phyloP scores from a whole-genome alignment of 164 flowering plant genomes.

The Euptelea pleiosperma region DNA sequence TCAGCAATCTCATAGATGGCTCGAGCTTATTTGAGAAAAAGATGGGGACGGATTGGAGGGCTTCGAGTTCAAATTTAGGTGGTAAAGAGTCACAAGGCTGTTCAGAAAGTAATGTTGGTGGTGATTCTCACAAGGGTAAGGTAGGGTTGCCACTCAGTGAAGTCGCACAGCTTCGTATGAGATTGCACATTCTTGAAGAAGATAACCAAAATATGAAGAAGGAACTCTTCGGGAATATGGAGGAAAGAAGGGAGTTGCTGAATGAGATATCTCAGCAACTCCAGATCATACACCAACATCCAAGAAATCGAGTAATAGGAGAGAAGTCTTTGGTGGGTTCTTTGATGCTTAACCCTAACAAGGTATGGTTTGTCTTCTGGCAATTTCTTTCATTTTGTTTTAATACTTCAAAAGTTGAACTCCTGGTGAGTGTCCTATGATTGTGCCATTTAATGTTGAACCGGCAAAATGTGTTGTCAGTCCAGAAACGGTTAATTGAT shows the following conservation, averaged over 20 bases:
- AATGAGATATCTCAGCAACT: constrained; percentile 28
- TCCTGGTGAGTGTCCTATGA: neutral
- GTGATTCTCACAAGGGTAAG: constrained; percentile 10
- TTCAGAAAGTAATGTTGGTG: constrained; percentile 4
- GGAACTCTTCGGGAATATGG: constrained; percentile 20
- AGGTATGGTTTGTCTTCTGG: constrained; percentile 7
- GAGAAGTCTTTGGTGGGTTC: neutral
- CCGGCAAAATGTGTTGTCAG: neutral
- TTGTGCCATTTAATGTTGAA: neutral
- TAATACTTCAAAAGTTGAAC: neutral
- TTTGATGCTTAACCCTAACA: neutral
- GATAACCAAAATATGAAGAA: constrained; percentile 27
- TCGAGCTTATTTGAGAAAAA: constrained; percentile 3
- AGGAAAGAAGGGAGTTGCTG: constrained; percentile 33
- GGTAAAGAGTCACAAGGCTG: neutral
- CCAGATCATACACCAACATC: constrained; percentile 8
- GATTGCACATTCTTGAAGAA: constrained; percentile 40
- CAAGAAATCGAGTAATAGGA: neutral
- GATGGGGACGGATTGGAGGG: neutral
- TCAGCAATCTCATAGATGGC: neutral
- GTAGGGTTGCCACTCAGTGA: constrained; percentile 4
- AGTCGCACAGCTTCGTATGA: constrained; percentile 20
- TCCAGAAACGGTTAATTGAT: too few relatives aligned
- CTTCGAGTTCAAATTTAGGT: constrained; percentile 5
- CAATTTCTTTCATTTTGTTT: neutral